phyloP scores from a whole-genome alignment of 2,329 filamentous ascomycete genomes.

The Sporothrix brasiliensis region DNA sequence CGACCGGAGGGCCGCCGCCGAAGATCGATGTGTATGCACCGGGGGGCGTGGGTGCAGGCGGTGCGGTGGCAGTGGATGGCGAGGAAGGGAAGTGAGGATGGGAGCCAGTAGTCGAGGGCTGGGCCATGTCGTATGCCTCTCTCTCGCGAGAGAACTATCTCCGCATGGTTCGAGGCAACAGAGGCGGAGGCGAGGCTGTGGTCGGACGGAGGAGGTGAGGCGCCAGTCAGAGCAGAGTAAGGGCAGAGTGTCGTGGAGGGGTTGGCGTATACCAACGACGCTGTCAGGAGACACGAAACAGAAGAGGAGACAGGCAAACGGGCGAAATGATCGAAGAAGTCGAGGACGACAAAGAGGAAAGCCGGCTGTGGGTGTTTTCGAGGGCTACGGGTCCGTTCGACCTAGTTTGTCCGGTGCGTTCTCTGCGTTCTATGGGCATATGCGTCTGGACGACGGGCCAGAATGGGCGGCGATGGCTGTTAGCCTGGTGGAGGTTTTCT shows the following conservation, averaged over 20 bases:
- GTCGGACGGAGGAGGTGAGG: background rate
- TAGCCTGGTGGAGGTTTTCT: background rate
- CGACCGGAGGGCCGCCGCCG: conserved; percentile 26
- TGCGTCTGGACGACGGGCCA: background rate
- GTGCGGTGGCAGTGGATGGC: background rate
- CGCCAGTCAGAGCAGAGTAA: background rate
- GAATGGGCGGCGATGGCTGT: conserved; percentile 9
- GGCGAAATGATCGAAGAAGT: background rate
- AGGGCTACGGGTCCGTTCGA: background rate
- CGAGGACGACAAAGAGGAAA: conserved; percentile 2
- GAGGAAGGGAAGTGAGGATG: conserved; percentile 22
- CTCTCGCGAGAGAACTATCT: conserved; percentile 35
- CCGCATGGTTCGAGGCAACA: conserved; percentile 33
- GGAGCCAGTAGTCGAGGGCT: conserved; percentile 29
- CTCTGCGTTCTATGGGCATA: conserved; percentile 11
- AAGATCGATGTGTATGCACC: conserved; percentile 29
- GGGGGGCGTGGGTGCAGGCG: conserved; percentile 19
- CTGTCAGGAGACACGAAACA: background rate
- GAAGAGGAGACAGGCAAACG: background rate
- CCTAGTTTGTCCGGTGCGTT: conserved; percentile 8
- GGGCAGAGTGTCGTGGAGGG: background rate
- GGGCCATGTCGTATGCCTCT: conserved; percentile 36
- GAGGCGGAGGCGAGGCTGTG: background rate
- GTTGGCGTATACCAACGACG: background rate
- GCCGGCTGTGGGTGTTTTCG: background rate